Evolutionary conservation across 495 filamentous ascomycete genomes (phyloP), one percentile per base, ranked within the genome.

Genomic region (Penicillium parvum): DNA sequence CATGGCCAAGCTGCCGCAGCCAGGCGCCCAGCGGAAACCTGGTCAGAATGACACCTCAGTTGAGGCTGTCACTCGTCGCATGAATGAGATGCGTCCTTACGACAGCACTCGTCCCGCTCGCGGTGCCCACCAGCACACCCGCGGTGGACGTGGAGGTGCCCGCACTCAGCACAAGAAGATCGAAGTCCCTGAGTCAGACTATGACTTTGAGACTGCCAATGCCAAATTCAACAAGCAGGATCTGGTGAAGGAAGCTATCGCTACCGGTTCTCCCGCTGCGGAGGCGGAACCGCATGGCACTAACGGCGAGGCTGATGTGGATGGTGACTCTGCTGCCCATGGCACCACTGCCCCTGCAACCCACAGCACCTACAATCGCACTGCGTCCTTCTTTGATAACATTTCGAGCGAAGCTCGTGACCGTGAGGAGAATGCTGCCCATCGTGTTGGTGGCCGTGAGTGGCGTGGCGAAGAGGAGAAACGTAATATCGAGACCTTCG

Each of bases 211-310:
- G 49, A 80, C 80, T 7, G 78, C 91, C 34, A 99, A 99, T 57
- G 90, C 89, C 11, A 96, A 95, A 62, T 97, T 99, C 72, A 97
- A 94, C 73, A 99, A 99, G 68, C 83, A 95, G 53, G 90, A 96
- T 55, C 65, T 96, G 22, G 85, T 87, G 12, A 96, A 95, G 66
- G 89, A 95, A 60, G 90, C 88, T 5, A 87, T 90, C 62, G 84
- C 87, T 18, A 76, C 73, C 32, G 85, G 86, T 8, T 81, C 84
- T 8, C 84, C 88, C 3, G 50, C 82, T n/a, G 63, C 58, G 5
- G 85, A 86, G 32, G 69, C 64, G 7, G 65, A 69, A 16, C 51
- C 59, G 10, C 54, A 60, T n/a, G 39, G 57, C 3, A 58, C 57
- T 21, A 44, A 70, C 5, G 58, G 57, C 27, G 62, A 65, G 9